phyloP scores from a whole-genome alignment of 2,329 filamentous ascomycete genomes.

The Diaporthe sp. region DNA sequence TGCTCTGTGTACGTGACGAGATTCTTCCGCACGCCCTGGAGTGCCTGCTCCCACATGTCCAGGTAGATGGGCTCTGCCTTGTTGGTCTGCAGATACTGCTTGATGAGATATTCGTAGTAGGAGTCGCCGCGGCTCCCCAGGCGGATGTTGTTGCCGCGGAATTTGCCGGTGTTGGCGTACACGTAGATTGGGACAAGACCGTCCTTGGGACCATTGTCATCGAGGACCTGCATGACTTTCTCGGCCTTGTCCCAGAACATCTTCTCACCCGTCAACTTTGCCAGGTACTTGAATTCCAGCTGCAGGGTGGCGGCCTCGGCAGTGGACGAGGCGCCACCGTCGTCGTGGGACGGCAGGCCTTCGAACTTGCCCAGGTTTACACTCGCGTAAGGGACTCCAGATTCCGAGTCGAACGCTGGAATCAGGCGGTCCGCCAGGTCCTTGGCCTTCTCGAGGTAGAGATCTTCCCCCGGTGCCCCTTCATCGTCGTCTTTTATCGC shows the following conservation, averaged over 20 bases:
- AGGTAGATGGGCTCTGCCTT: slow-evolving; percentile 87
- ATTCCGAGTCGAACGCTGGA: slow-evolving; percentile 87
- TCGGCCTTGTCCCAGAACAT: slow-evolving; percentile 94
- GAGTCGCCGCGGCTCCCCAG: slow-evolving; percentile 95
- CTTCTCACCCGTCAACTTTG: slow-evolving; percentile 92
- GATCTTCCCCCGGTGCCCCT: slow-evolving; percentile 83
- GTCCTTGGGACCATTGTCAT: slow-evolving; percentile 83
- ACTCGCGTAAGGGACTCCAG: slow-evolving; percentile 91
- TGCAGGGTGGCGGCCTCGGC: slow-evolving; percentile 94
- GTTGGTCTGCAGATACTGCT: slow-evolving; percentile 96
- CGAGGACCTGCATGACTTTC: slow-evolving; percentile 91
- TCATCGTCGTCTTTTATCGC: slow-evolving; percentile 79
- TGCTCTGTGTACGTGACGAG: slow-evolving; percentile 89
- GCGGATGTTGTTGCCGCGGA: slow-evolving; percentile 88
- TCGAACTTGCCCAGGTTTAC: slow-evolving; percentile 85
- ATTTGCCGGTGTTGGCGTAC: slow-evolving; percentile 82
- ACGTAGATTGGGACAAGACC: slow-evolving; percentile 95
- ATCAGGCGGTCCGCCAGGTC: slow-evolving; percentile 91
- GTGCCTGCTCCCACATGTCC: slow-evolving; percentile 92
- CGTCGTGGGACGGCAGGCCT: slow-evolving; percentile 85
- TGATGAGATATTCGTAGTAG: slow-evolving; percentile 99
- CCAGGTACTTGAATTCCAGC: slow-evolving; percentile 96
- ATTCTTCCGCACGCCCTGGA: slow-evolving; percentile 90
- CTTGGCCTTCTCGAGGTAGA: slow-evolving; percentile 96
- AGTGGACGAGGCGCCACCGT: slow-evolving; percentile 91